phyloP scores from a whole-genome alignment of 2,329 filamentous ascomycete species.

The Penicillium sumatraense region DNA sequence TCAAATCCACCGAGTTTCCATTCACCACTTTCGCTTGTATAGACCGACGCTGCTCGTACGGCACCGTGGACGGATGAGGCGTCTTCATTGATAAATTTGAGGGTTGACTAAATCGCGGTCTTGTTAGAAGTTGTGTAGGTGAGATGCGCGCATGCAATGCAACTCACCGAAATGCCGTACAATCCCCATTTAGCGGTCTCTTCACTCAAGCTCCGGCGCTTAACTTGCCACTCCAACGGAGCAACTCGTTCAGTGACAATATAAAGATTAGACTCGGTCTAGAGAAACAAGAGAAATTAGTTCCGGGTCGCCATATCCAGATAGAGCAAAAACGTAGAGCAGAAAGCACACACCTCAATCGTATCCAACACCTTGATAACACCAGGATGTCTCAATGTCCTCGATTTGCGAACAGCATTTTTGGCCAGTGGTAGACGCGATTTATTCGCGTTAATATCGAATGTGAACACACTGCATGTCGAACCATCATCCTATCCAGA shows the following conservation, averaged over 20 bases:
- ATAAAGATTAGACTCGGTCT: conserved; percentile 95
- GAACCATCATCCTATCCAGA: conserved; percentile 80
- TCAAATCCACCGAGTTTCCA: conserved; percentile 98
- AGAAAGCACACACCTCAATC: conserved; percentile 72
- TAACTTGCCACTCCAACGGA: conserved; percentile 87
- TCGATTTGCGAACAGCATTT: conserved; percentile 91
- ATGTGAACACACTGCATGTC: conserved; percentile 94
- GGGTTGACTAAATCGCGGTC: conserved; percentile 66
- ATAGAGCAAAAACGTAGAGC: background rate
- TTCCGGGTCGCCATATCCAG: background rate
- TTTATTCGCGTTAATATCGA: conserved; percentile 82
- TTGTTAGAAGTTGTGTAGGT: background rate
- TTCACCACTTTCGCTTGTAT: conserved; percentile 93
- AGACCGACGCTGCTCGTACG: conserved; percentile 83
- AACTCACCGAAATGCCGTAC: conserved; percentile 75
- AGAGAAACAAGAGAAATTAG: conserved; percentile 18
- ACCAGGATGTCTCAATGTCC: conserved; percentile 90
- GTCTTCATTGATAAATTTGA: conserved; percentile 96
- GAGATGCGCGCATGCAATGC: background rate
- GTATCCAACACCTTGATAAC: conserved; percentile 94
- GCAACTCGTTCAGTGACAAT: conserved; percentile 91
- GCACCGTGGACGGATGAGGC: conserved; percentile 89
- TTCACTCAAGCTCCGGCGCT: conserved; percentile 81
- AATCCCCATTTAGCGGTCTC: conserved; percentile 98
- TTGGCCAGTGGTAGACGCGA: conserved; percentile 82